Conservation (phyloP, 192 early-diverging fungal genomes). For the Backusella mclennaniae region DNA sequence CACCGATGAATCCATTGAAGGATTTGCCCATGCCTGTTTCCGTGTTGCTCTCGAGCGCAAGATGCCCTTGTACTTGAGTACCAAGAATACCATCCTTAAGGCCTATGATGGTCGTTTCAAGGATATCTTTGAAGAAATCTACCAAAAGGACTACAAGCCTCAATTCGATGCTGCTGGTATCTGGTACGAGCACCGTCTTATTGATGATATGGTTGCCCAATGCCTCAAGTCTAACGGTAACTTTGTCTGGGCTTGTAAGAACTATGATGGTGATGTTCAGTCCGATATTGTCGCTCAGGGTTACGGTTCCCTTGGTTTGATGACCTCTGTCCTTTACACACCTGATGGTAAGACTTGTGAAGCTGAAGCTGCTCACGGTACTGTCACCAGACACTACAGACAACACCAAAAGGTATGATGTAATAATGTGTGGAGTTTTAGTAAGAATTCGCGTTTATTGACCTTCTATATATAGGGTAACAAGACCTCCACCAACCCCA, state of each 20-base stretch:
- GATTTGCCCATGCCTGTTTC: slow-evolving; percentile 96
- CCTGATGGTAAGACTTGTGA: slow-evolving; percentile 91
- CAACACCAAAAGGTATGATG: slow-evolving; percentile 82
- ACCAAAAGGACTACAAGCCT: slow-evolving; percentile 78
- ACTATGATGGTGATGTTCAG: slow-evolving; percentile 96
- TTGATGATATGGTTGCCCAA: slow-evolving; percentile 99
- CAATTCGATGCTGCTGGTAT: slow-evolving; percentile 82
- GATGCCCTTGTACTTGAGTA: slow-evolving; percentile 92
- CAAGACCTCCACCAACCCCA: slow-evolving; percentile 94
- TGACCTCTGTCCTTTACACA: slow-evolving; percentile 95
- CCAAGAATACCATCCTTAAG: slow-evolving; percentile 98
- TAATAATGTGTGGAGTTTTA: neutral
- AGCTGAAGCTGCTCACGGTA: slow-evolving; percentile 97
- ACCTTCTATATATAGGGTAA: slow-evolving; percentile 51
- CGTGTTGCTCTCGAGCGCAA: slow-evolving; percentile 86
- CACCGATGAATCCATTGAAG: slow-evolving; percentile 83
- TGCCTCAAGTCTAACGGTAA: slow-evolving; percentile 92
- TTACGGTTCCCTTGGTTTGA: slow-evolving; percentile 89
- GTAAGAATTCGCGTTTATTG: neutral
- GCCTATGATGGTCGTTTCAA: slow-evolving; percentile 98
- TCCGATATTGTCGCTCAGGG: slow-evolving; percentile 98
- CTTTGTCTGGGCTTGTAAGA: slow-evolving; percentile 93
- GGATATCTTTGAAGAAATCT: slow-evolving; percentile 93
- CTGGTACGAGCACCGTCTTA: slow-evolving; percentile 98
- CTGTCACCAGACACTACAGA: slow-evolving; percentile 92